These are phyloP conservation scores for Kodamaea alishanica DNA, from an alignment of 1,139 yeast genomes.

Conservation along the genomic window DNA sequence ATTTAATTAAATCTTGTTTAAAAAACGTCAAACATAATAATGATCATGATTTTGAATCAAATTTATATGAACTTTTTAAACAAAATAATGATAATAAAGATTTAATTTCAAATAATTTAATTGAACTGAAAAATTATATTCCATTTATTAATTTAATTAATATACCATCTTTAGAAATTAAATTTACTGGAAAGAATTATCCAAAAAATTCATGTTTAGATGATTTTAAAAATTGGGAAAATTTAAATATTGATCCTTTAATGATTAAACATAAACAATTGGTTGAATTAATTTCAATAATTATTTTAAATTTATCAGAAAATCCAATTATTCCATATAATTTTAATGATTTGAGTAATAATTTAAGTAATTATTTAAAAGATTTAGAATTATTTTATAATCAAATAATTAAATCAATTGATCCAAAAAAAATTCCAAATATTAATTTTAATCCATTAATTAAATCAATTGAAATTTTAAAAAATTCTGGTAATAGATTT, in stretches of 20 bases:
- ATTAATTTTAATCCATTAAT: conserved; percentile 28
- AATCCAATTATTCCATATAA: conserved; percentile 75
- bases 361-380: conserved; percentile 40
- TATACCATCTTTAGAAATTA: conserved; percentile 64
- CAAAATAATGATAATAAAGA: conserved; percentile 26
- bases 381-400: conserved; percentile 48
- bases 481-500: conserved; percentile 23
- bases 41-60: conserved; percentile 5
- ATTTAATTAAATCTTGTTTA: conserved; percentile 40
- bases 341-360: conserved; percentile 45
- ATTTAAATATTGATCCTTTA: conserved; percentile 46
- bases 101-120: conserved; percentile 35
- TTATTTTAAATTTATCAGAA: conserved; percentile 60
- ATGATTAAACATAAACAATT: conserved; percentile 57
- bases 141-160: conserved; percentile 67
- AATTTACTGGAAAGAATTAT: conserved; percentile 41
- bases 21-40: conserved; percentile 25
- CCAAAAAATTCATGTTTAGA: conserved; percentile 70
- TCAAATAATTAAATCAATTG: conserved; percentile 17
- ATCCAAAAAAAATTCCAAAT: conserved; percentile 13
- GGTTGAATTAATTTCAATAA: conserved; percentile 52
- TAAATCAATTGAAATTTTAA: conserved; percentile 23
- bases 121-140: conserved; percentile 60
- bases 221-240: conserved; percentile 53
- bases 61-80: conserved; percentile 29